Evolutionary conservation across 1,139 yeast genomes (phyloP).

Genomic region (Pneumocystis canis): DNA sequence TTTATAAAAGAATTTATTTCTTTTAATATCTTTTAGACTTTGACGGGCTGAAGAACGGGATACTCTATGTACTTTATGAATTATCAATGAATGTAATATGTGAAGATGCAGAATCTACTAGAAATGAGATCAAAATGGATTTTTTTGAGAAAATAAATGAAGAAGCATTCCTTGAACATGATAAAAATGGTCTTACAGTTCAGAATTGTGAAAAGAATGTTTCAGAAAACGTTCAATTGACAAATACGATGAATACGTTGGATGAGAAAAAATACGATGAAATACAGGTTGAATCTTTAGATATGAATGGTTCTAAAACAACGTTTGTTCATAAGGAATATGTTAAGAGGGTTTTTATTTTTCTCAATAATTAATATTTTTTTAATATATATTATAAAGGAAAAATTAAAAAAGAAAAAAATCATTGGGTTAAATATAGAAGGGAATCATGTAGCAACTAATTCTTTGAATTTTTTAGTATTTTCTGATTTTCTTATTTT

Average conservation of each 20-base stretch:
- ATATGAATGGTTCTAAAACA: neutral
- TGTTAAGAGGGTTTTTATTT: neutral
- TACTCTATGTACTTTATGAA: neutral
- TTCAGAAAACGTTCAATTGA: neutral
- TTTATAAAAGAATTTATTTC: neutral
- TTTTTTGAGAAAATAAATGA: neutral
- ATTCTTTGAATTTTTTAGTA: neutral
- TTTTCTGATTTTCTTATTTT: neutral
- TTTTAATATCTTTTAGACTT: neutral
- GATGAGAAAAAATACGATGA: neutral
- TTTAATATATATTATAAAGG: neutral
- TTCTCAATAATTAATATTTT: neutral
- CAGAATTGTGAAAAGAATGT: neutral
- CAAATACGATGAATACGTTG: neutral
- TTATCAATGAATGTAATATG: neutral
- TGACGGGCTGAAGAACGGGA: neutral
- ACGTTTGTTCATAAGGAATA: neutral
- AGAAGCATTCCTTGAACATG: neutral
- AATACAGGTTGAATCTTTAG: neutral
- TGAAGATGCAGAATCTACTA: neutral
- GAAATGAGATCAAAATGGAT: neutral
- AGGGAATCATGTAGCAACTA: neutral
- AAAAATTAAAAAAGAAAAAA: neutral
- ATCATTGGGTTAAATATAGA: neutral
- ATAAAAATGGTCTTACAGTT: neutral